Conservation (phyloP, 2,329 filamentous ascomycete genomes). For the Laburnicola sp. region DNA sequence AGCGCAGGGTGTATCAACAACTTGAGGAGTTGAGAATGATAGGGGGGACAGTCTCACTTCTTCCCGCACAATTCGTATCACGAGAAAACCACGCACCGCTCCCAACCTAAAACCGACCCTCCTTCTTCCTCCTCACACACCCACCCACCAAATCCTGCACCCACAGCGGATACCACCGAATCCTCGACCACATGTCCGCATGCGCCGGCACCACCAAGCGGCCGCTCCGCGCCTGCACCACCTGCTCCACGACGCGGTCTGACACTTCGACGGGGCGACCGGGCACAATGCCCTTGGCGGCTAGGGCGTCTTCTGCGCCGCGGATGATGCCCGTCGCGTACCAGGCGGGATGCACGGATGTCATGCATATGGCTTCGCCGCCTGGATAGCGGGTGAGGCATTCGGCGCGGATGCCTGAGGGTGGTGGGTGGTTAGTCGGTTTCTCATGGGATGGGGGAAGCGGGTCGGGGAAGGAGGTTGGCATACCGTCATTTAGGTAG, state of each 20-base stretch:
- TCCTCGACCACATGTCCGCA: constrained; percentile 15
- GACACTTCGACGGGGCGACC: constrained; percentile 26
- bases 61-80: background rate
- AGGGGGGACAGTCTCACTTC: too few species aligned
- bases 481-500: constrained; percentile 33
- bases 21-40: too few species aligned
- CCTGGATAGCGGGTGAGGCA: constrained; percentile 27
- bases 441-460: background rate
- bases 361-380: constrained; percentile 33
- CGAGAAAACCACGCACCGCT: too few species aligned
- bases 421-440: background rate
- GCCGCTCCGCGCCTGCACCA: constrained; percentile 27
- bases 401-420: constrained; percentile 29
- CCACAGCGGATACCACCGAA: constrained; percentile 30
- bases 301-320: constrained; percentile 16
- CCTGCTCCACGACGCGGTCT: constrained; percentile 29
- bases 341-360: constrained; percentile 34
- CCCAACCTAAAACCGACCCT: constrained; percentile 8
- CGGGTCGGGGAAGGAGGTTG: background rate
- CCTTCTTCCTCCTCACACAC: constrained; percentile 14
- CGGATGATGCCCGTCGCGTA: constrained; percentile 31
- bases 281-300: constrained; percentile 19
- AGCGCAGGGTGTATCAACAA: too few species aligned
- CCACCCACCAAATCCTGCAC: constrained; percentile 29
- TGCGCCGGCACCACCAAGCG: constrained; percentile 24